Percentiles rank a stretch among this genome's conserved stretches.
phyloP scores from a whole-genome alignment of 148 eudicot genomes.

The Rhododendron williamsianum region DNA sequence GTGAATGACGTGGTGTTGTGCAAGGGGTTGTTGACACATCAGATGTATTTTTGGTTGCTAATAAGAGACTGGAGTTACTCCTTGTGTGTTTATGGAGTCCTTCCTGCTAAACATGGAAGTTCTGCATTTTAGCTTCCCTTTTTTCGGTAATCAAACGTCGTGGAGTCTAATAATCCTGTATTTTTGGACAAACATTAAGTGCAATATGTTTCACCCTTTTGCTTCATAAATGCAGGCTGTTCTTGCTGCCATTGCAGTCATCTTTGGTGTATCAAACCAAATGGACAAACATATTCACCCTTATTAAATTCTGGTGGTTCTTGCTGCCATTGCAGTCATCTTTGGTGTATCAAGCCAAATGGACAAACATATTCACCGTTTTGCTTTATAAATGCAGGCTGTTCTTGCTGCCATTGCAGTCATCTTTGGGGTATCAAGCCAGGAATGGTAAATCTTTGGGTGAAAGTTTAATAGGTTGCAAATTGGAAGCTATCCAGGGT shows the following conservation, averaged over 20 bases:
- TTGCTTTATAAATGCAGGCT: slow-evolving; percentile 10
- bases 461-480: background rate
- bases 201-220: background rate
- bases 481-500: background rate
- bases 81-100: background rate
- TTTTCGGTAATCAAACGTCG: background rate
- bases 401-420: slow-evolving; percentile 13
- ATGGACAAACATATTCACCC: background rate
- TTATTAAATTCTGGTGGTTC: slow-evolving; percentile 1
- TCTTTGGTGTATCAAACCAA: background rate
- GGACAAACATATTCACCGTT: background rate
- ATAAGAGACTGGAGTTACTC: background rate
- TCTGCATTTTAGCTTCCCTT: background rate
- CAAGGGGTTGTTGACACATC: background rate
- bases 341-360: background rate
- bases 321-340: slow-evolving; percentile 11
- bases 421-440: background rate
- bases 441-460: background rate
- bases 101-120: background rate
- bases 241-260: slow-evolving; percentile 12
- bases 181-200: background rate
- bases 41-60: background rate
- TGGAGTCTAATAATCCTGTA: background rate
- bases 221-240: slow-evolving; percentile 9
- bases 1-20: background rate